Conservation (phyloP, 2,329 filamentous ascomycete genomes). For the Arthrobotrys conoides region DNA sequence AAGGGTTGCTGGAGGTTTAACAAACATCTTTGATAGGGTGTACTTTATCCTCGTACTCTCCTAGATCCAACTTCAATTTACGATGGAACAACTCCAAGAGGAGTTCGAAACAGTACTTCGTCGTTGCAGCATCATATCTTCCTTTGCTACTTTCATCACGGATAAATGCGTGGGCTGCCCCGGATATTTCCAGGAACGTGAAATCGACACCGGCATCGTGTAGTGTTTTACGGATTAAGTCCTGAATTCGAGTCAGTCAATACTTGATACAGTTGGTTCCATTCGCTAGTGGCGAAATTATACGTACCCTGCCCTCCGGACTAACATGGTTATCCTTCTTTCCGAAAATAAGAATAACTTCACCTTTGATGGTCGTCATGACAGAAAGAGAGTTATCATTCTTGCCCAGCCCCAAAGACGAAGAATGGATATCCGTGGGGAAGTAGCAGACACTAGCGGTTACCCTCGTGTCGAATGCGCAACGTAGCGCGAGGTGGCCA, state of each 20-base stretch:
- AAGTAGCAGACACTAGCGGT: constrained; percentile 88
- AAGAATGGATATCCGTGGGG: constrained; percentile 88
- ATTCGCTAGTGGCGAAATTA: constrained; percentile 82
- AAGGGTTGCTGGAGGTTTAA: constrained; percentile 66
- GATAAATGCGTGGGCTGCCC: constrained; percentile 81
- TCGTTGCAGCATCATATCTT: constrained; percentile 89
- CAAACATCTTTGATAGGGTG: constrained; percentile 81
- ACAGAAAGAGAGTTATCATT: constrained; percentile 75
- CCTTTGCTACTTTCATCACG: constrained; percentile 92
- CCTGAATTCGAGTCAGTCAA: constrained; percentile 25
- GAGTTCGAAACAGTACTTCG: constrained; percentile 91
- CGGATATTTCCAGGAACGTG: constrained; percentile 54
- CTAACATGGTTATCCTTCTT: constrained; percentile 93
- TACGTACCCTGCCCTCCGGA: constrained; percentile 75
- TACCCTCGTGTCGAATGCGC: constrained; percentile 78
- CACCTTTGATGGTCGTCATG: constrained; percentile 79
- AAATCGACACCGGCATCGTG: constrained; percentile 50
- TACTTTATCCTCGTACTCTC: constrained; percentile 75
- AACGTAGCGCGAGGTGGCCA: constrained; percentile 81
- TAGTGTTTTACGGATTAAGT: constrained; percentile 38
- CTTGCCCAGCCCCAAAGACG: constrained; percentile 79
- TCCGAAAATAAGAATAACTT: constrained; percentile 91
- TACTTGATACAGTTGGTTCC: constrained; percentile 70
- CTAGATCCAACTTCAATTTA: constrained; percentile 83
- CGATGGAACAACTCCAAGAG: constrained; percentile 87